Conservation (phyloP, 2,329 filamentous ascomycete genomes). For the Triangularia verruculosa region DNA sequence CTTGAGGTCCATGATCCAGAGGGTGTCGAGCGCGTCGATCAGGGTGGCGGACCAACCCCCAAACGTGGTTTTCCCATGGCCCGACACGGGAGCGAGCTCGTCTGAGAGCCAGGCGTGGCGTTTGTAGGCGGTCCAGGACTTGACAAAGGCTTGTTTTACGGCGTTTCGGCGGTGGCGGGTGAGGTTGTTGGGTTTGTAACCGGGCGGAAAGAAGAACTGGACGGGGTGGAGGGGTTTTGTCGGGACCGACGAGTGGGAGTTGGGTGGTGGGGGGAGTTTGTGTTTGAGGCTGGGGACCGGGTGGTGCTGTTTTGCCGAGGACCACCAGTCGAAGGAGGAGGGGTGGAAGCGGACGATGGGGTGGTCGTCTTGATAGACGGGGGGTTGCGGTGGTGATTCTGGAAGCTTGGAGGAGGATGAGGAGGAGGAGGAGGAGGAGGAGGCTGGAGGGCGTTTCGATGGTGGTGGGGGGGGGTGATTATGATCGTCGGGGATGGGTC, state of each 20-base stretch:
- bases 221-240: background rate
- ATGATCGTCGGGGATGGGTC: background rate
- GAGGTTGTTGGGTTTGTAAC: background rate
- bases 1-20: conserved; percentile 57
- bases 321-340: background rate
- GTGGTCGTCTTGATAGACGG: too few relatives aligned
- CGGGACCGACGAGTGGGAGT: background rate
- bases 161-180: background rate
- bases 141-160: conserved; percentile 32
- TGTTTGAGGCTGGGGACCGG: background rate
- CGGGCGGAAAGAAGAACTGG: background rate
- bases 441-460: too few relatives aligned
- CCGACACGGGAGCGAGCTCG: conserved; percentile 22
- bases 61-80: conserved; percentile 14
- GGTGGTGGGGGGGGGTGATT: background rate
- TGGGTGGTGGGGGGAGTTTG: background rate
- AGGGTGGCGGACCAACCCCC: conserved; percentile 26
- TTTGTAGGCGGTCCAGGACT: conserved; percentile 46
- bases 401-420: too few relatives aligned
- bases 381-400: too few relatives aligned
- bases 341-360: background rate
- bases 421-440: too few relatives aligned
- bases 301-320: background rate
- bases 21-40: conserved; percentile 41
- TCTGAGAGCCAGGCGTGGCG: conserved; percentile 32